phyloP scores from a whole-genome alignment of 2,329 filamentous ascomycete genomes.

The Furcasterigmium furcatum region DNA sequence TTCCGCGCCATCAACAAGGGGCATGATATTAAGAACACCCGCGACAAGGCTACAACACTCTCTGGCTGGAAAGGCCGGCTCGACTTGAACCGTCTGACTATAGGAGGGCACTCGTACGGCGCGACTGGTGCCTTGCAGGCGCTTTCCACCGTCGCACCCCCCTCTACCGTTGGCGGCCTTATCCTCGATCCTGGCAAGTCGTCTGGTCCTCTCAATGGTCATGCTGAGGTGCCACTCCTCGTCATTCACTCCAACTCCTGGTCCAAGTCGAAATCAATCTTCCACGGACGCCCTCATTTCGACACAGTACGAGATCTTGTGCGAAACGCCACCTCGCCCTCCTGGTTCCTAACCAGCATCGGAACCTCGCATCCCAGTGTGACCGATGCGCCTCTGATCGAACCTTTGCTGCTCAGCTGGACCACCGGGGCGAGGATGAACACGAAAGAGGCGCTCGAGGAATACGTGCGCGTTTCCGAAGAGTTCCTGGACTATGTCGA shows the following conservation, averaged over 20 bases:
- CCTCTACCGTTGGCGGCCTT: slow-evolving; percentile 51
- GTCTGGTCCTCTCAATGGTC: slow-evolving; percentile 57
- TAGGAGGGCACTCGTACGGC: slow-evolving; percentile 64
- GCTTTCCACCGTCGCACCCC: slow-evolving; percentile 40
- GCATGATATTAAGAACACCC: slow-evolving; percentile 39
- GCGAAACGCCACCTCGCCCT: slow-evolving; percentile 34
- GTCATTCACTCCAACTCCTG: slow-evolving; percentile 64
- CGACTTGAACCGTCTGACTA: slow-evolving; percentile 48
- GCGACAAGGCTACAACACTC: slow-evolving; percentile 42
- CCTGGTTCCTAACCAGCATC: slow-evolving; percentile 53
- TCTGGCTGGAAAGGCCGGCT: slow-evolving; percentile 50
- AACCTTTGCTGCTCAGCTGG: slow-evolving; percentile 57
- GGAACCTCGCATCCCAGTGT: slow-evolving; percentile 60
- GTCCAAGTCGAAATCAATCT: slow-evolving; percentile 53
- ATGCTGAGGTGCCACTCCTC: slow-evolving; percentile 55
- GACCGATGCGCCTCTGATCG: slow-evolving; percentile 63
- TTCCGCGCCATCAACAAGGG: slow-evolving; percentile 36
- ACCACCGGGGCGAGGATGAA: slow-evolving; percentile 60
- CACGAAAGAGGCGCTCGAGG: slow-evolving; percentile 49
- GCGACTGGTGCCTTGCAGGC: slow-evolving; percentile 61
- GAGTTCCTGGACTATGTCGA: slow-evolving; percentile 52
- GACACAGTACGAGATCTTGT: slow-evolving; percentile 58
- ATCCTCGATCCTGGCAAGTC: slow-evolving; percentile 65
- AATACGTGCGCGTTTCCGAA: slow-evolving; percentile 58
- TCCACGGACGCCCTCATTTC: slow-evolving; percentile 63